phyloP scores from a whole-genome alignment of 2,329 filamentous ascomycete genomes.

The Didymella arachidicola region DNA sequence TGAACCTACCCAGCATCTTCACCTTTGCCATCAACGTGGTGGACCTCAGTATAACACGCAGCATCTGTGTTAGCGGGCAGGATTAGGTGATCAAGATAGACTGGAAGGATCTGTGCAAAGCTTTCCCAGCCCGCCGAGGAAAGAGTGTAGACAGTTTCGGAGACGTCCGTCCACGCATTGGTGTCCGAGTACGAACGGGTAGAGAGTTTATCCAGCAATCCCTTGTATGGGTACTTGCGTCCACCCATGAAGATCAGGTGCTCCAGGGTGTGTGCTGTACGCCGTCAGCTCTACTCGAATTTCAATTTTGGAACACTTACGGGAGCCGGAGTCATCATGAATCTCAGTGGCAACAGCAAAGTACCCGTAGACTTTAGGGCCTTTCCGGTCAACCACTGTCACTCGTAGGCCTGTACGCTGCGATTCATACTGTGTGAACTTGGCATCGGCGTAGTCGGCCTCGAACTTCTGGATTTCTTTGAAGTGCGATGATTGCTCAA shows the following conservation, averaged over 20 bases:
- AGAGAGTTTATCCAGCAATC: constrained; percentile 90
- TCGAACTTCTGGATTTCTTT: constrained; percentile 85
- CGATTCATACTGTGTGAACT: constrained; percentile 95
- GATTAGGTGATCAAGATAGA: constrained; percentile 94
- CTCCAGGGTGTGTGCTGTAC: constrained; percentile 58
- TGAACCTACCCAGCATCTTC: constrained; percentile 75
- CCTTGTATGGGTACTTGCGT: constrained; percentile 92
- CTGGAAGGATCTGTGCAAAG: constrained; percentile 89
- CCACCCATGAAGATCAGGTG: constrained; percentile 73
- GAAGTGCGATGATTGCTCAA: constrained; percentile 66
- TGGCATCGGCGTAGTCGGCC: constrained; percentile 86
- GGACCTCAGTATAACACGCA: constrained; percentile 92
- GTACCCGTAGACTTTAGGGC: constrained; percentile 89
- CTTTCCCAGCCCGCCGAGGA: constrained; percentile 97
- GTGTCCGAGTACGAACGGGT: constrained; percentile 92
- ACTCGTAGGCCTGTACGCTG: constrained; percentile 93
- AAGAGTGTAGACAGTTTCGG: constrained; percentile 95
- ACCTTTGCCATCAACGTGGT: constrained; percentile 91
- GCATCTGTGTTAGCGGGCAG: constrained; percentile 91
- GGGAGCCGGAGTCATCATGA: constrained; percentile 93
- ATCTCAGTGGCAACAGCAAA: constrained; percentile 97
- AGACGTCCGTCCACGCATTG: constrained; percentile 96
- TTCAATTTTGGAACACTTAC: constrained; percentile 30
- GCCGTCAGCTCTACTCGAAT: constrained; percentile 16
- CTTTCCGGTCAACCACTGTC: constrained; percentile 87